Base-by-base conservation (phyloP, 179 eudicot species). In the Gypsophila paniculata region DNA sequence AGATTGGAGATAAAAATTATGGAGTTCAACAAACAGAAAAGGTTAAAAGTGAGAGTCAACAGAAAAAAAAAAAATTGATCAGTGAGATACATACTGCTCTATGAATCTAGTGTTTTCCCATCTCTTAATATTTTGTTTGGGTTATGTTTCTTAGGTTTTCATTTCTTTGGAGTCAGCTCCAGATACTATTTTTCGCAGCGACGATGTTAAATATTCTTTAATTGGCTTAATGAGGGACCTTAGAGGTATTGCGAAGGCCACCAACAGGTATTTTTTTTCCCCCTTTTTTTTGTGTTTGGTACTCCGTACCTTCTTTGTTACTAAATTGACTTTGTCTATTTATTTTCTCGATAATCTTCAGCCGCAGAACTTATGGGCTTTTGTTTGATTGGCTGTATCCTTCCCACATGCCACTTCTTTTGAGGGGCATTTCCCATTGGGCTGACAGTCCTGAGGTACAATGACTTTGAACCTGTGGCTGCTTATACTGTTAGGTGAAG, bases 361-460 rank as follows among this genome's bases (percentile, higher is more conserved):
- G 99, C 71, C 96, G 99, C 69, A 86, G 97, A 80, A 90, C 88
- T 69, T 95, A 90, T 72, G 96, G 91, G 64, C 88, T 92, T 68
- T 82, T 95, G 75, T 95, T 95, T 82, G 97, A 95, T 84, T 95
- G 99, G 99, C 44, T 95, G 79, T 92, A 95, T 87, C 98, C 99
- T 61, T 80, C 91, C 67, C 94, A 81, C 81, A 87, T 86, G 91
- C 91, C 97, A 34, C 84, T 95, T 73, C 93, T 95, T 69, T 73
- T 90, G 76, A 90, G 85, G 84, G 96, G 93, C 79, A 86, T 95
- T 74, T 86, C 99, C 76, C 89, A 90, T 82, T 95, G 96, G 99
- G 89, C 97, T 59, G 98, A 95, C 82, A 84, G 96, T 67, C 99
- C 99, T 22, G 99, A 92, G 94, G 99, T 92, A 81, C 77, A 51